phyloP scores from a whole-genome alignment of 2,329 filamentous ascomycete genomes.

The Myriosclerotinia scirpicola region DNA sequence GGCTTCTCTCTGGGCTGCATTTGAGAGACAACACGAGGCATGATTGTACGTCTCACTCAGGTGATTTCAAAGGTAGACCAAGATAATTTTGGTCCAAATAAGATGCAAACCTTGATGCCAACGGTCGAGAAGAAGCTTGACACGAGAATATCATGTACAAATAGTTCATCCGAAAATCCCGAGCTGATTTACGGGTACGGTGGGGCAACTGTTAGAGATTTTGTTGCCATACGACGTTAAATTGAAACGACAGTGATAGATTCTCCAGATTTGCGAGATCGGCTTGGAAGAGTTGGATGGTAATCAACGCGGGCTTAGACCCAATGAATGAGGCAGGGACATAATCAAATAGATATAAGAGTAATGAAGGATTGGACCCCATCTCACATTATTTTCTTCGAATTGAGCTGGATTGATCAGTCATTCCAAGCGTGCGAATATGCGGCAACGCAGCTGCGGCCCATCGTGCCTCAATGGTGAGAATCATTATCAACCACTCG shows the following conservation, averaged over 20 bases:
- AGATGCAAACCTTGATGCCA: not conserved
- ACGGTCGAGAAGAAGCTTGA: not conserved
- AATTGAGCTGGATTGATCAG: constrained; percentile 16
- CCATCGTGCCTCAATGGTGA: constrained; percentile 1
- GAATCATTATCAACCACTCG: constrained; percentile 20
- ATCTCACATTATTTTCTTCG: constrained; percentile 11
- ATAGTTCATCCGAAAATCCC: not conserved
- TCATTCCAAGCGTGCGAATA: not conserved
- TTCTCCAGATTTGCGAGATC: not conserved
- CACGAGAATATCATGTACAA: not conserved
- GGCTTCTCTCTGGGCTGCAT: constrained; percentile 12
- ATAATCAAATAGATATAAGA: constrained; percentile 19
- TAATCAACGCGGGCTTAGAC: constrained; percentile 16
- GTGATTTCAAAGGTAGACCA: not conserved
- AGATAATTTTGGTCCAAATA: not conserved
- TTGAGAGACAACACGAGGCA: constrained; percentile 23
- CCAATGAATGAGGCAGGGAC: constrained; percentile 9
- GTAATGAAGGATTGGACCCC: constrained; percentile 22
- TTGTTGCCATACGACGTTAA: not conserved
- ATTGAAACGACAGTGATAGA: not conserved
- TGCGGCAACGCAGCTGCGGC: constrained; percentile 22
- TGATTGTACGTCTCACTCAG: not conserved
- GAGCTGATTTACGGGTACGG: not conserved
- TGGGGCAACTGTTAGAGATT: not conserved
- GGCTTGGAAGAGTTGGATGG: not conserved